Evolutionary conservation across 176 grass and related monocot species (phyloP).

Genomic region (Aegilops longissima): DNA sequence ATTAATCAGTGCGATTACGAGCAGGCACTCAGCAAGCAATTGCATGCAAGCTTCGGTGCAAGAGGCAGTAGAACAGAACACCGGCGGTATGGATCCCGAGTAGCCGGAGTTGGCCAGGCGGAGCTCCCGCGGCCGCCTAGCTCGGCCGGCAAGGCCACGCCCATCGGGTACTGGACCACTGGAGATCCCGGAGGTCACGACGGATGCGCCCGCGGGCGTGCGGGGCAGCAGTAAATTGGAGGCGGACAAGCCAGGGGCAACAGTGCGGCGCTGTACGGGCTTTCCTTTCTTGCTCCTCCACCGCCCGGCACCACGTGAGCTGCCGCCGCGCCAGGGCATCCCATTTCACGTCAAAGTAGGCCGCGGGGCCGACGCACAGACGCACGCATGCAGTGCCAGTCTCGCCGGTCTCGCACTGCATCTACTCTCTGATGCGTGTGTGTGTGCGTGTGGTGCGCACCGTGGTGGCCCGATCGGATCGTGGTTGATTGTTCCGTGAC

Average conservation of each 20-base stretch:
- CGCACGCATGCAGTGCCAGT: not conserved
- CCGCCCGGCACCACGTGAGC: not conserved
- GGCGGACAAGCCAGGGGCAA: not conserved
- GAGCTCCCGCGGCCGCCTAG: slow-evolving; percentile 64
- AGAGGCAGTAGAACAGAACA: not conserved
- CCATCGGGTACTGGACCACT: slow-evolving; percentile 31
- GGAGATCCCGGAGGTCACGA: slow-evolving; percentile 48
- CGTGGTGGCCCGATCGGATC: no score
- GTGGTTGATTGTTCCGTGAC: no score
- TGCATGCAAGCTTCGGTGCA: no score
- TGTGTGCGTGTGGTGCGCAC: no score
- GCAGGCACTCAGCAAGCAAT: no score
- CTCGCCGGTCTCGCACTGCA: no score
- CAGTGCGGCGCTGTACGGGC: not conserved
- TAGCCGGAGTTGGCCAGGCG: slow-evolving; percentile 69
- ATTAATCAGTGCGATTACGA: no score
- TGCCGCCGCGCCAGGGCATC: not conserved
- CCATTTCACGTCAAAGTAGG: not conserved
- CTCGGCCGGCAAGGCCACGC: slow-evolving; percentile 44
- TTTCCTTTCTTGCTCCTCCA: not conserved
- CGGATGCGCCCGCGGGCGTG: not conserved
- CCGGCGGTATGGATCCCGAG: no score
- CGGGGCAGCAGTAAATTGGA: not conserved
- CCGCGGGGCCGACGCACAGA: not conserved
- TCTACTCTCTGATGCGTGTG: no score